phyloP scores from a whole-genome alignment of 78 protist genomes.

The Dictyostelium capitatum region DNA sequence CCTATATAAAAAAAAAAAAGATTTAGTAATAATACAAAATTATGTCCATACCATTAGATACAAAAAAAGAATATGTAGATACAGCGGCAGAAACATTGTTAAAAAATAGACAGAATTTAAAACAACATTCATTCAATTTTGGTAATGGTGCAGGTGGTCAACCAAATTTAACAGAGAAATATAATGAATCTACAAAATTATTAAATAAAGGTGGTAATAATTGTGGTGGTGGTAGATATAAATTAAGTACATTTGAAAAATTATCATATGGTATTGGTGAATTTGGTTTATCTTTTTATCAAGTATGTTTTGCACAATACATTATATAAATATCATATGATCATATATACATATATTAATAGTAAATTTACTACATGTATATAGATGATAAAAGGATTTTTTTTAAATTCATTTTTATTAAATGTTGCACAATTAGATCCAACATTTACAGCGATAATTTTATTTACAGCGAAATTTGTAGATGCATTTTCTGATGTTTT shows the following conservation, averaged over 20 bases:
- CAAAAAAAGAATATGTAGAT: background rate
- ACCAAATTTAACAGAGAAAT: background rate
- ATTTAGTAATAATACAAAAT: too few species aligned
- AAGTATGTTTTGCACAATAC: too few species aligned
- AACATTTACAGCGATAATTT: slow-evolving; percentile 52
- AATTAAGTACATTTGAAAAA: slow-evolving; percentile 7
- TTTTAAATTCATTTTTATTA: slow-evolving; percentile 57
- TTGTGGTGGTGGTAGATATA: background rate
- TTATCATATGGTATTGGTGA: slow-evolving; percentile 53
- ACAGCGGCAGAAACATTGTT: slow-evolving; percentile 10
- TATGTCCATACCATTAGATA: background rate
- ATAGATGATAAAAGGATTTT: slow-evolving; percentile 67
- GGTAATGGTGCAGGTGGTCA: background rate
- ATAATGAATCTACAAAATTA: background rate
- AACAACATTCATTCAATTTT: slow-evolving; percentile 14
- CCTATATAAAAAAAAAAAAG: too few species aligned
- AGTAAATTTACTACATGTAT: too few species aligned
- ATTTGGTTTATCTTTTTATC: slow-evolving; percentile 58
- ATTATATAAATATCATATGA: too few species aligned
- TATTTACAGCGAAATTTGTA: slow-evolving; percentile 59
- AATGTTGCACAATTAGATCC: slow-evolving; percentile 57
- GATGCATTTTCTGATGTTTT: slow-evolving; percentile 76
- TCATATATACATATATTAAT: too few species aligned
- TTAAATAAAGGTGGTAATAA: background rate
- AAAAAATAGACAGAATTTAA: slow-evolving; percentile 19